Evolutionary conservation across 345 rosid species (phyloP).

Genomic region (Dovyalis caffra): DNA sequence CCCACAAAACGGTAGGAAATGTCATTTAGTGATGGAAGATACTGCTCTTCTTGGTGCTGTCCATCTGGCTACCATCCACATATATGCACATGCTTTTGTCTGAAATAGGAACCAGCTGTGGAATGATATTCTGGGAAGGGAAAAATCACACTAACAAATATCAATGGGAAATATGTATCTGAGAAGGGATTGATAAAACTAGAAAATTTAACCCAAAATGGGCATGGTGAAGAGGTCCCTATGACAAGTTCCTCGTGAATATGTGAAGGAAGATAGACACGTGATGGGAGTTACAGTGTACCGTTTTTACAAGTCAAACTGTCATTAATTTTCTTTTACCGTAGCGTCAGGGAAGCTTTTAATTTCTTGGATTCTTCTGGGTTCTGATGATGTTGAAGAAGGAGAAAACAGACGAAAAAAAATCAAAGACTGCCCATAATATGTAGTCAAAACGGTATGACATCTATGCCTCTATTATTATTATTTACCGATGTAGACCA

Average conservation of each 20-base stretch:
- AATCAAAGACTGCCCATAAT: conserved; percentile 6
- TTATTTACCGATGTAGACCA: conserved; percentile 13
- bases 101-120: neutral
- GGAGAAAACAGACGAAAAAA: neutral
- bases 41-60: neutral
- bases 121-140: neutral
- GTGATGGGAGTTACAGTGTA: neutral
- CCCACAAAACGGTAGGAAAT: neutral
- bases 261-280: neutral
- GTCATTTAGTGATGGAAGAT: neutral
- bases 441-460: conserved; percentile 14
- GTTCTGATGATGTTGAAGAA: neutral
- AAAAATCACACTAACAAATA: neutral
- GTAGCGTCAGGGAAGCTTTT: neutral
- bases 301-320: neutral
- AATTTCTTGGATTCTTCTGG: neutral
- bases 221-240: neutral
- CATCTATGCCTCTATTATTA: conserved; percentile 18
- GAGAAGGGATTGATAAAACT: neutral
- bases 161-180: neutral
- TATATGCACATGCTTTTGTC: neutral
- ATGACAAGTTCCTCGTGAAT: neutral
- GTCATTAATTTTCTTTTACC: neutral
- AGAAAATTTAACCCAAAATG: neutral
- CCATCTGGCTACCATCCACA: neutral